Percentiles rank a stretch among this genome's conserved stretches.
Conservation (phyloP, 768 basidiomycete genomes). For the Basidioascus undulatus region DNA sequence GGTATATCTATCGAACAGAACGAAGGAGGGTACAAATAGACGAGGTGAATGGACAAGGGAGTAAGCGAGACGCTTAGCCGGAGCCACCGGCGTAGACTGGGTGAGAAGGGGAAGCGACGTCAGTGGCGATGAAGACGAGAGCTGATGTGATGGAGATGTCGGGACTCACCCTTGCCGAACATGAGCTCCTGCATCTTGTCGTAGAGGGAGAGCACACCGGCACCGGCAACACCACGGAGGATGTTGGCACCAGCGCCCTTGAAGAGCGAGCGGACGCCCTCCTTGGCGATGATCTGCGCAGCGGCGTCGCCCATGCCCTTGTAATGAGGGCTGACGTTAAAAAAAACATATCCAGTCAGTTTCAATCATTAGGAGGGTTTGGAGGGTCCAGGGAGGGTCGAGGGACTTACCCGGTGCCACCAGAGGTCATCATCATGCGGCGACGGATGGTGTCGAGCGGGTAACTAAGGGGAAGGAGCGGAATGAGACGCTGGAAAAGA, state of each 20-base stretch:
- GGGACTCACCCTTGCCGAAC: slow-evolving; percentile 99
- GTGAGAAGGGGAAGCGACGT: no score
- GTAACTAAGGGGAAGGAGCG: slow-evolving; percentile 13
- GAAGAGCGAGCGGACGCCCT: slow-evolving; percentile 87
- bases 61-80: no score
- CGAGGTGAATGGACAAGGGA: no score
- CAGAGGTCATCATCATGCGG: slow-evolving; percentile 99
- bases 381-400: not conserved
- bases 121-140: no score
- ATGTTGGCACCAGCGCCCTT: slow-evolving; percentile 86
- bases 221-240: slow-evolving; percentile 98
- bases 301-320: slow-evolving; percentile 97
- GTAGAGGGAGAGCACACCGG: slow-evolving; percentile 95
- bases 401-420: slow-evolving; percentile 30
- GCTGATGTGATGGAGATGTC: no score
- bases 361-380: no score
- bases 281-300: slow-evolving; percentile 80
- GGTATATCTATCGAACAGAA: no score
- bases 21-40: no score
- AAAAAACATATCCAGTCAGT: no score
- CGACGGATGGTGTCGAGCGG: slow-evolving; percentile 40
- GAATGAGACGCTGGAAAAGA: not conserved
- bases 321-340: slow-evolving; percentile 35
- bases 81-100: no score
- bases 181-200: slow-evolving; percentile 85